Evolutionary conservation across 495 filamentous ascomycete genomes (phyloP).

Genomic region (Daldinia bambusicola): DNA sequence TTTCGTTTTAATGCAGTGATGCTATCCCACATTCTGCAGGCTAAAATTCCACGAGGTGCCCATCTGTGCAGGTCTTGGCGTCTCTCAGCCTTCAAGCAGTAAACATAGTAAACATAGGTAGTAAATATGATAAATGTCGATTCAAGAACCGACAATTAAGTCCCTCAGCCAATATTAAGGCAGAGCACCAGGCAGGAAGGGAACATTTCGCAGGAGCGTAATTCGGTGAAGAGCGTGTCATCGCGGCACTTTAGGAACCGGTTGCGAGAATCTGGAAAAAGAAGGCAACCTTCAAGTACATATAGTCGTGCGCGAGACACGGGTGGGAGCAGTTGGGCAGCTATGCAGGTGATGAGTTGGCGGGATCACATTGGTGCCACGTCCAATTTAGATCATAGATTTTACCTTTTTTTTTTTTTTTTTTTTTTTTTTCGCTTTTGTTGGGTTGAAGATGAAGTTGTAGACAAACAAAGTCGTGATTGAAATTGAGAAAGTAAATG

Average conservation of each 20-base stretch:
- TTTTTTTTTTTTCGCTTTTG: not conserved
- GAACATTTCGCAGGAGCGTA: conserved; percentile 13
- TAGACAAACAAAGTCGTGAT: conserved; percentile 3
- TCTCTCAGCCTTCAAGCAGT: conserved; percentile 1
- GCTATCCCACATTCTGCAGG: conserved; percentile 16
- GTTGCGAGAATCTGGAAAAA: conserved; percentile 28
- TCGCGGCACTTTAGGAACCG: conserved; percentile 23
- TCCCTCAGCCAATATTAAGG: conserved; percentile 23
- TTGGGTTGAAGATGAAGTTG: conserved; percentile 3
- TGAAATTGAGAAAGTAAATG: conserved; percentile 1
- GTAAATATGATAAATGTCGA: conserved; percentile 1
- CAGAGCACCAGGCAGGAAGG: conserved; percentile 1
- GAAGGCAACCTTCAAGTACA: conserved; percentile 42
- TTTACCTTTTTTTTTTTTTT: conserved; percentile 8
- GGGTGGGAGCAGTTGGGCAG: conserved; percentile 42
- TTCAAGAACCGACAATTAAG: conserved; percentile 26
- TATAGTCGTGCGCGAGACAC: conserved; percentile 37
- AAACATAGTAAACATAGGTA: conserved; percentile 4
- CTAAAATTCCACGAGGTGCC: conserved; percentile 30
- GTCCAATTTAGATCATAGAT: conserved; percentile 18
- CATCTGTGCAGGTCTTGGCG: conserved; percentile 19
- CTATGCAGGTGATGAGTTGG: conserved; percentile 40
- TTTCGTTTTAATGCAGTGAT: not conserved
- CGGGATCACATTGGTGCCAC: conserved; percentile 39
- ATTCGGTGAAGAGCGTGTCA: conserved; percentile 35